phyloP scores from a whole-genome alignment of 2,329 filamentous ascomycete genomes.

The Hypoxylon sp. region DNA sequence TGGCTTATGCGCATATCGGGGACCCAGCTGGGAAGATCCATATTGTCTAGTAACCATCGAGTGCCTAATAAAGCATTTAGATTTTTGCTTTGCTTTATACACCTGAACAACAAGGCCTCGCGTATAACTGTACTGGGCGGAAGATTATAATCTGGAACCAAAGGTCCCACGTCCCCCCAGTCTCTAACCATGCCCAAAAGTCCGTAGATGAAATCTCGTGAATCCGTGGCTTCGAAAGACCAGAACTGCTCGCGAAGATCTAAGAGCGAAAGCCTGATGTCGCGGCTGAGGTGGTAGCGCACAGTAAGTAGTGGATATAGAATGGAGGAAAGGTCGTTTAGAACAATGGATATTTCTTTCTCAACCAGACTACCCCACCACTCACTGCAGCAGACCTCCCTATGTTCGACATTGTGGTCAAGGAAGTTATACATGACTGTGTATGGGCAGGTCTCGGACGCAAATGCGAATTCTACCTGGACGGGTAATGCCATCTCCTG shows the following conservation, averaged over 20 bases:
- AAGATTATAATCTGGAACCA: conserved; percentile 7
- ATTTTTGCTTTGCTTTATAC: conserved; percentile 3
- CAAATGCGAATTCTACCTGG: conserved; percentile 11
- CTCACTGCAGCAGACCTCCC: neutral
- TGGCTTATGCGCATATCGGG: conserved; percentile 17
- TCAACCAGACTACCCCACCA: neutral
- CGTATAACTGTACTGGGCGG: neutral
- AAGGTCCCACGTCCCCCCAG: conserved; percentile 1
- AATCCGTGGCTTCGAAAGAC: conserved; percentile 21
- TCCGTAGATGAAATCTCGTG: conserved; percentile 29
- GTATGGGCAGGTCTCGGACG: conserved; percentile 12
- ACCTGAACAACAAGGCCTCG: conserved; percentile 12
- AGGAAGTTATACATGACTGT: neutral
- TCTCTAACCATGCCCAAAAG: conserved; percentile 23
- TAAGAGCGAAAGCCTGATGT: neutral
- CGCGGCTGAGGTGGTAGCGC: neutral
- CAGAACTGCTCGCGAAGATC: conserved; percentile 11
- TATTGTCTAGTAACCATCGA: neutral
- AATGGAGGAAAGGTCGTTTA: neutral
- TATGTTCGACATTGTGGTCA: too few relatives aligned
- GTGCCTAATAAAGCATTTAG: conserved; percentile 11
- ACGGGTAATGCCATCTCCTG: conserved; percentile 27
- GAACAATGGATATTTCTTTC: neutral
- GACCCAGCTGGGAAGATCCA: conserved; percentile 23
- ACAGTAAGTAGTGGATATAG: neutral